A percentile compares a stretch with the other conserved stretches of the same genome.
Conservation (phyloP, 345 rosid genomes). For the Eucalyptus cloeziana region DNA sequence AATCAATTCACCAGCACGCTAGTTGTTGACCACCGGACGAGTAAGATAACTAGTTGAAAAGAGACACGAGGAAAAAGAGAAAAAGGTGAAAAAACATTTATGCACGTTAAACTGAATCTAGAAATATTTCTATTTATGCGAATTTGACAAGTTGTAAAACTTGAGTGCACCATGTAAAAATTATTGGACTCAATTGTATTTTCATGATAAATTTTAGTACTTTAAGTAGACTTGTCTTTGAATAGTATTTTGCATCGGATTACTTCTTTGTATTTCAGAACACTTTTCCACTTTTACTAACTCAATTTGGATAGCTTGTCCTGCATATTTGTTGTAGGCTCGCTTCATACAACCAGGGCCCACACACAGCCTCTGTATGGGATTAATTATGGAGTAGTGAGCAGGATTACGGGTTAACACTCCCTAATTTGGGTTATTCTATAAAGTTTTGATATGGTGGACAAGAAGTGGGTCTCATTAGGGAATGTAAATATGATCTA, state of each 20-base stretch:
- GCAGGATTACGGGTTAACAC: not conserved
- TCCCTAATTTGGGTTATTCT: not conserved
- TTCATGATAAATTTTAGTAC: too few species aligned
- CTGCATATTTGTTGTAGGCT: not conserved
- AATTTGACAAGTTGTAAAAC: too few species aligned
- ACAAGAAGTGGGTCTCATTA: too few species aligned
- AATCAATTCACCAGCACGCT: too few species aligned
- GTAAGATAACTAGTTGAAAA: too few species aligned
- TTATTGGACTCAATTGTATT: not conserved
- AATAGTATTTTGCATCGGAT: not conserved
- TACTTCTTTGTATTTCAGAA: not conserved
- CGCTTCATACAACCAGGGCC: not conserved
- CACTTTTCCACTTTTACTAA: not conserved
- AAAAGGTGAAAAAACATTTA: too few species aligned
- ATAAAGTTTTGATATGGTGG: too few species aligned
- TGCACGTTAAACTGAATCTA: too few species aligned
- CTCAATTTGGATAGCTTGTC: not conserved
- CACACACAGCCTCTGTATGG: not conserved
- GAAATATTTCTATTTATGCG: too few species aligned
- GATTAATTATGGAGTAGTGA: not conserved
- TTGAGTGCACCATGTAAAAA: not conserved
- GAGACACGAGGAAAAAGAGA: too few species aligned
- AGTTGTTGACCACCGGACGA: too few species aligned
- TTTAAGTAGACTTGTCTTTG: not conserved
- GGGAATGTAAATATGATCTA: too few species aligned